A percentile compares a stretch with the other conserved stretches of the same genome.
Conservation (phyloP, 108 stramenopile species). For the Pelagomonas calceolata region DNA sequence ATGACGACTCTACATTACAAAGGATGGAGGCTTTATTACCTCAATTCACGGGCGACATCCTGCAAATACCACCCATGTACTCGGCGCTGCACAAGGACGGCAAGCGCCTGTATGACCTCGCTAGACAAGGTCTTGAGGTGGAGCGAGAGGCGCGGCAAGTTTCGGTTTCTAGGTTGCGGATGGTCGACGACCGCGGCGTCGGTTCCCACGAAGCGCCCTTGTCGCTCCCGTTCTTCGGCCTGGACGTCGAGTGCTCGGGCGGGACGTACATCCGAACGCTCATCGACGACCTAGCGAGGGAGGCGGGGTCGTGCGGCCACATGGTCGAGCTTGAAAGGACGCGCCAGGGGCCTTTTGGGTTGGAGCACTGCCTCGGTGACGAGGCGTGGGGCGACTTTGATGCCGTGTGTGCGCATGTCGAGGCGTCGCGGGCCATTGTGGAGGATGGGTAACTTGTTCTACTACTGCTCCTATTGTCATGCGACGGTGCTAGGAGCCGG, state of each 20-base stretch:
- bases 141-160: constrained; percentile 45
- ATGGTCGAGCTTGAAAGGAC: constrained; percentile 69
- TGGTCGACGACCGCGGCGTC: constrained; percentile 10
- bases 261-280: constrained; percentile 77
- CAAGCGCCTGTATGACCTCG: constrained; percentile 62
- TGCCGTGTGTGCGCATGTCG: too few relatives aligned
- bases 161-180: constrained; percentile 29
- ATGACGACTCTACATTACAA: constrained; percentile 46
- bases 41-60: constrained; percentile 61
- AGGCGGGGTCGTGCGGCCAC: constrained; percentile 56
- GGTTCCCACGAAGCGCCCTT: neutral
- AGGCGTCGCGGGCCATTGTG: too few relatives aligned
- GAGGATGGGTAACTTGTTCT: too few relatives aligned
- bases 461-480: too few relatives aligned
- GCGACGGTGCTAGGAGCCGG: too few relatives aligned
- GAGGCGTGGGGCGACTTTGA: constrained; percentile 17
- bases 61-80: constrained; percentile 78
- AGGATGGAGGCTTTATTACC: constrained; percentile 28
- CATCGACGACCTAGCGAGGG: constrained; percentile 65
- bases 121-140: constrained; percentile 42
- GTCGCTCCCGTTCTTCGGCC: constrained; percentile 46
- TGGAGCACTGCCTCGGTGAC: constrained; percentile 45
- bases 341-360: constrained; percentile 64
- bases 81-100: constrained; percentile 70
- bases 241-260: constrained; percentile 73